phyloP scores from a whole-genome alignment of 352 stramenopile genomes.

The Plasmopara muralis region DNA sequence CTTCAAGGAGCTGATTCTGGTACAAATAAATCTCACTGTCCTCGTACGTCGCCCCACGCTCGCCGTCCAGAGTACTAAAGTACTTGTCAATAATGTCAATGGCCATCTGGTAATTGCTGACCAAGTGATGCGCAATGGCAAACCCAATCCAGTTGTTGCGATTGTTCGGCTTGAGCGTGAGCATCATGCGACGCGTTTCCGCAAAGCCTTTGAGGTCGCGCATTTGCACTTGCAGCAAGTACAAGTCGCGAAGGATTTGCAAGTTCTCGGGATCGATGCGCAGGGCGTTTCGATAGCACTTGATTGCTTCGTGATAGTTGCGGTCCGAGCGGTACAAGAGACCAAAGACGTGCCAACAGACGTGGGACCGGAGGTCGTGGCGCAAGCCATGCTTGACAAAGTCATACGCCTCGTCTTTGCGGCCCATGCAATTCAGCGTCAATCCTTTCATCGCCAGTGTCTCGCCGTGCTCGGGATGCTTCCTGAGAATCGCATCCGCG shows the following conservation, averaged over 20 bases:
- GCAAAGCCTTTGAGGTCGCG: constrained; percentile 89
- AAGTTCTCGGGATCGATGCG: constrained; percentile 95
- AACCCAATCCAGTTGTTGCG: constrained; percentile 97
- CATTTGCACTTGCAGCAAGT: constrained; percentile 93
- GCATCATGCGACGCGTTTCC: constrained; percentile 90
- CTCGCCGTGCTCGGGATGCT: constrained; percentile 96
- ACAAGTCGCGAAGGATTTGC: constrained; percentile 96
- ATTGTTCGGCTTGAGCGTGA: constrained; percentile 92
- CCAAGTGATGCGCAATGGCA: constrained; percentile 93
- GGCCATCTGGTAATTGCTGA: constrained; percentile 88
- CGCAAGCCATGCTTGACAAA: constrained; percentile 92
- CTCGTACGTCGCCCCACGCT: constrained; percentile 81
- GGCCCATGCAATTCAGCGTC: constrained; percentile 91
- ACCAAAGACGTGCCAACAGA: constrained; percentile 99
- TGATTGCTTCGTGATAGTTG: constrained; percentile 97
- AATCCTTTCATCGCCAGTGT: constrained; percentile 98
- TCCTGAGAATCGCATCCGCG: constrained; percentile 93
- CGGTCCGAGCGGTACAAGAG: constrained; percentile 94
- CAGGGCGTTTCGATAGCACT: constrained; percentile 97
- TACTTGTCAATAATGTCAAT: constrained; percentile 96
- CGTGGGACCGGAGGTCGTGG: constrained; percentile 91
- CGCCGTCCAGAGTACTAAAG: constrained; percentile 80
- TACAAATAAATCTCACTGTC: constrained; percentile 96
- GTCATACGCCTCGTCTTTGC: constrained; percentile 95
- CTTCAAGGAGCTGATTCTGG: constrained; percentile 90